Percentiles rank a stretch among this genome's conserved stretches.
These are phyloP conservation scores for Syzygium jambos DNA, from an alignment of 345 rosid genomes.

Conservation along the genomic window DNA sequence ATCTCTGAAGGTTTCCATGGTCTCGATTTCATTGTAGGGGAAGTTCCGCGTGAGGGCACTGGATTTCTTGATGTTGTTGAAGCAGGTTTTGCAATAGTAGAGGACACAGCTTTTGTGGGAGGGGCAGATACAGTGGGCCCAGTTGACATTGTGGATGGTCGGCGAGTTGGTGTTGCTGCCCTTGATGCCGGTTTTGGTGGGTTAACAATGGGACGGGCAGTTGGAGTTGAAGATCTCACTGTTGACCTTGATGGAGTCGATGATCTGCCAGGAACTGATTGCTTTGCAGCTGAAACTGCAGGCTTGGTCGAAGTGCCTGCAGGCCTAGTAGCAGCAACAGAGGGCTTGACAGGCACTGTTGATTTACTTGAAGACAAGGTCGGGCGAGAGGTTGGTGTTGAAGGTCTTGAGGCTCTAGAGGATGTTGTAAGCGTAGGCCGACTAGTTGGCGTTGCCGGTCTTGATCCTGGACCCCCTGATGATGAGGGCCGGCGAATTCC, in stretches of 20 bases:
- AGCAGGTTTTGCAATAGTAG: constrained; percentile 4
- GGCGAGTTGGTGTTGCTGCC: constrained; percentile 85
- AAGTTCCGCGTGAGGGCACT: constrained; percentile 57
- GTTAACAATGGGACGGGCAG: constrained; percentile 63
- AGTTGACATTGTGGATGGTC: constrained; percentile 53
- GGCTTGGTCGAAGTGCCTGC: constrained; percentile 31
- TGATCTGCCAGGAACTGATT: constrained; percentile 64
- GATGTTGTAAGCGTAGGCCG: constrained; percentile 47
- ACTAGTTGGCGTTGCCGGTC: constrained; percentile 87
- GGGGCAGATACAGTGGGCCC: constrained; percentile 45
- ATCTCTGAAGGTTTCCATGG: constrained; percentile 99
- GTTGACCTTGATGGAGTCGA: constrained; percentile 85
- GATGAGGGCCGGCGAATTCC: constrained; percentile 83
- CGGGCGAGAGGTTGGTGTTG: constrained; percentile 81
- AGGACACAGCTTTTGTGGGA: constrained; percentile 25
- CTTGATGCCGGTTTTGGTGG: constrained; percentile 64
- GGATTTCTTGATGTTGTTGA: constrained; percentile 36
- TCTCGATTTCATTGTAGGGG: constrained; percentile 72
- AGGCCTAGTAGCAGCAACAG: constrained; percentile 27
- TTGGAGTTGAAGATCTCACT: constrained; percentile 81
- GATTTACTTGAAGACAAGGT: constrained; percentile 53
- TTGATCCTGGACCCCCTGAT: constrained; percentile 92
- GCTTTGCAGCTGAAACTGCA: constrained; percentile 24
- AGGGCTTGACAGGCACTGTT: constrained; percentile 24
- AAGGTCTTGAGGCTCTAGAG: constrained; percentile 61